Base-by-base conservation (phyloP, 768 basidiomycete genomes). In the Dioszegia hungarica region DNA sequence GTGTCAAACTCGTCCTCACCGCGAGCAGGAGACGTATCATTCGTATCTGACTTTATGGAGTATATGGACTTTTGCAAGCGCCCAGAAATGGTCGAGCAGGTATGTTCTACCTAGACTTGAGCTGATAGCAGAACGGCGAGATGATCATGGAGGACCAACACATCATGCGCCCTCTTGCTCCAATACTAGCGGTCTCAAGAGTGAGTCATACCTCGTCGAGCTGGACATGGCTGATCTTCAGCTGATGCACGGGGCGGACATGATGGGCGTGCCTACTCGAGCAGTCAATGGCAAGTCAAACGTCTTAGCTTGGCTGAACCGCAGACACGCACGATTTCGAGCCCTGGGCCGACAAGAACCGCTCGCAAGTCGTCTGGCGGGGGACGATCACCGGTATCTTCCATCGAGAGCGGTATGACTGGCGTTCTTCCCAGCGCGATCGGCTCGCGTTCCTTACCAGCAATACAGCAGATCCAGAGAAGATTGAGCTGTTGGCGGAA, bases 401-500 rank as follows among this genome's bases (percentile, higher is more conserved):
- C 28, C 59, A 60, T 31, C 19, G 27, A 20, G 34, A 50, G 17
- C 36, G 53, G 20, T 60, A 27, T 9, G 43, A 47, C 28, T 60
- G 59, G 59, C 52, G 59, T 2, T 40, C 38, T 8, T 34, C 36
- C 8, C 59, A 62, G 41, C 48, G 56, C 1, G 49, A 49, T 20
- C 28, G 60, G 25, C 41, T 56, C 12, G 49, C 57, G 20, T 9
- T 51, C n/a, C 37, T 51, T 14, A 46, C 47, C 2, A 36, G 49
- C 12, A 19, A 51, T 25, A 25, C 24, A 8, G 34, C 1, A 6
- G 45, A 52, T 28, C 28, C 38, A 17, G 38, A 47, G n/a, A 10
- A 22, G 11, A 31, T 49, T 17, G 24, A 50, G 1, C 15, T 49
- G 71, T 19, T 68, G 54, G 59, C 54, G 61, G 47, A 62, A 54